These are phyloP conservation scores for Posidonia oceanica DNA, from an alignment of 116 monocot species.

Conservation along the genomic window DNA sequence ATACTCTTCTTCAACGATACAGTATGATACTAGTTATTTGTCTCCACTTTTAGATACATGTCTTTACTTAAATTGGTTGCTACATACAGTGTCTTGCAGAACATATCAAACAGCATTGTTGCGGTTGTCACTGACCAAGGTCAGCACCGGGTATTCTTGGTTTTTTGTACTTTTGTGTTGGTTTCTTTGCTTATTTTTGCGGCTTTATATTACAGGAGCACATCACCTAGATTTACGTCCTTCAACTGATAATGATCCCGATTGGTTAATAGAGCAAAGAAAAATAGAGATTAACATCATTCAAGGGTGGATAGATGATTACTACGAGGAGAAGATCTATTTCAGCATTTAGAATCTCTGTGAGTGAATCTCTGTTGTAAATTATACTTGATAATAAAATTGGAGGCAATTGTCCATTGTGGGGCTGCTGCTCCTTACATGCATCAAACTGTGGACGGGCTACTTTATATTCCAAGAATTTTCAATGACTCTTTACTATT, in stretches of 20 bases:
- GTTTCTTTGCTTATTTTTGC: neutral
- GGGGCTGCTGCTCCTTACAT: too few relatives aligned
- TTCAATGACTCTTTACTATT: too few relatives aligned
- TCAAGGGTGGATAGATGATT: conserved; percentile 54
- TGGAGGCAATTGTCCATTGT: too few relatives aligned
- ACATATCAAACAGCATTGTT: conserved; percentile 67
- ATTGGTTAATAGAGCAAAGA: conserved; percentile 63
- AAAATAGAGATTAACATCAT: conserved; percentile 54
- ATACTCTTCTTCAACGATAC: conserved; percentile 1
- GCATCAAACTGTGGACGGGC: too few relatives aligned
- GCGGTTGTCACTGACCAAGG: conserved; percentile 80
- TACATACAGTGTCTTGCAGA: conserved; percentile 54
- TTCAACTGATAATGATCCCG: conserved; percentile 55
- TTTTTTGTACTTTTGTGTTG: neutral
- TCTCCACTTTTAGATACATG: neutral
- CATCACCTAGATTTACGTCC: conserved; percentile 79
- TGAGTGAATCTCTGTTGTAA: neutral
- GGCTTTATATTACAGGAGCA: conserved; percentile 34
- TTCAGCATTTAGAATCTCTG: conserved; percentile 12
- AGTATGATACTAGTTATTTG: neutral
- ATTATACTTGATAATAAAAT: too few relatives aligned
- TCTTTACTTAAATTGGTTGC: neutral
- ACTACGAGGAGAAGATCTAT: conserved; percentile 23
- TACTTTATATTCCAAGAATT: too few relatives aligned
- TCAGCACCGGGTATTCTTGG: conserved; percentile 9